Evolutionary conservation across 768 basidiomycete genomes (phyloP).

Genomic region (Serpula lacrymans): DNA sequence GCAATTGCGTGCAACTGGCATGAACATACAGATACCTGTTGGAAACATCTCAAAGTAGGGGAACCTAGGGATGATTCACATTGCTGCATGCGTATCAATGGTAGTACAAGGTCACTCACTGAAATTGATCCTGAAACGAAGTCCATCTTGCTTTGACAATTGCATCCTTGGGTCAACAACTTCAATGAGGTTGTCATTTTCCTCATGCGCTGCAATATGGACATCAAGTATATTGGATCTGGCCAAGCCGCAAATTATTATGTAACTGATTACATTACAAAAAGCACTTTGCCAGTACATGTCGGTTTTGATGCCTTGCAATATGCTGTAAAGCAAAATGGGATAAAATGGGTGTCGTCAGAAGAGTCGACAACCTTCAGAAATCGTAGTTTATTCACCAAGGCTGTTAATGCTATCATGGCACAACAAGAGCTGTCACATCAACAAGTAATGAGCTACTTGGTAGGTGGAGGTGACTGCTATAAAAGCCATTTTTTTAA

Average conservation of each 20-base stretch:
- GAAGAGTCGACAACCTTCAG: neutral
- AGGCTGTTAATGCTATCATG: constrained; percentile 16
- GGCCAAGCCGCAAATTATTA: constrained; percentile 32
- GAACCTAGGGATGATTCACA: neutral
- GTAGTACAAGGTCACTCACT: neutral
- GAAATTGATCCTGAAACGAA: constrained; percentile 5
- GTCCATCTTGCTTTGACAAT: constrained; percentile 6
- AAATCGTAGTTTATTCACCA: neutral
- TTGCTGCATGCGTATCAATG: constrained; percentile 3
- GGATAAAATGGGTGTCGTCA: neutral
- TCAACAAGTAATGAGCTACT: constrained; percentile 22
- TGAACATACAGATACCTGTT: constrained; percentile 7
- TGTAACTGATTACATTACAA: constrained; percentile 38
- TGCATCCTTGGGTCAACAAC: constrained; percentile 8
- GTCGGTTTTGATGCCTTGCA: constrained; percentile 10
- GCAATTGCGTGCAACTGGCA: constrained; percentile 10
- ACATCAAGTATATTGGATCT: constrained; percentile 31
- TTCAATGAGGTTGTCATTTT: constrained; percentile 7
- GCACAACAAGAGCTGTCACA: constrained; percentile 21
- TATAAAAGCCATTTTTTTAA: neutral
- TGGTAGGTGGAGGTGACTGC: constrained; percentile 8
- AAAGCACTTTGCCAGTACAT: constrained; percentile 18
- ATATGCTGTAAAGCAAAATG: constrained; percentile 6
- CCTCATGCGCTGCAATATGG: constrained; percentile 18
- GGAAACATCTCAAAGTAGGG: constrained; percentile 10